Conservation (phyloP, 169 alveolate species). For the Plasmodium falciparum region DNA sequence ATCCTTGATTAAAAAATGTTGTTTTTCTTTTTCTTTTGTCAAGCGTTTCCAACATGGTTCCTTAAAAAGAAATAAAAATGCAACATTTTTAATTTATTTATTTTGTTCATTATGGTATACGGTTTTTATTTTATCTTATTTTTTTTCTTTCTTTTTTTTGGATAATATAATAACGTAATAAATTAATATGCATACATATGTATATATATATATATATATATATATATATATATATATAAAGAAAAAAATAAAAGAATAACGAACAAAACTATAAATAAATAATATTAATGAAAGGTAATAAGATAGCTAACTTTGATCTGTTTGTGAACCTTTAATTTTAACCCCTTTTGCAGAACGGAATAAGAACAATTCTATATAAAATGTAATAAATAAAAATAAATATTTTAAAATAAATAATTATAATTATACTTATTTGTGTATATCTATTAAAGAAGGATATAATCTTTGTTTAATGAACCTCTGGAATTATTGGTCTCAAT, state of each 20-base stretch:
- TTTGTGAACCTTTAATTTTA: conserved; percentile 49
- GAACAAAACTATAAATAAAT: not conserved
- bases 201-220: not conserved
- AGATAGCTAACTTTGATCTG: conserved; percentile 32
- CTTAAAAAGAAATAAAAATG: conserved; percentile 1
- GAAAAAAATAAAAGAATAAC: not conserved
- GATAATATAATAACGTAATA: no score
- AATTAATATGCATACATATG: not conserved
- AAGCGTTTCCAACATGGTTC: conserved; percentile 77
- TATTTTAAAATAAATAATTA: not conserved
- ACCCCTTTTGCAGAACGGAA: conserved; percentile 6
- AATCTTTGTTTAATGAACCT: conserved; percentile 19
- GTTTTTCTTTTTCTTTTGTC: conserved; percentile 36
- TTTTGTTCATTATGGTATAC: no score
- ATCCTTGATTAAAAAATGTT: conserved; percentile 42
- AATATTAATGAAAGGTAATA: conserved; percentile 1
- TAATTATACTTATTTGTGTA: not conserved
- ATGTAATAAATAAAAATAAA: not conserved
- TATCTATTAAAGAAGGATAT: not conserved
- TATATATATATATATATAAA: not conserved
- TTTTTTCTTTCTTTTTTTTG: no score
- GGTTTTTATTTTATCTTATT: no score
- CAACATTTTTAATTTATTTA: not conserved
- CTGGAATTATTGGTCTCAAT: conserved; percentile 65
- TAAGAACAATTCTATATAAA: conserved; percentile 32